These are phyloP conservation scores for Fonsecaea nubica DNA, from an alignment of 2,329 filamentous ascomycete species.

Conservation along the genomic window DNA sequence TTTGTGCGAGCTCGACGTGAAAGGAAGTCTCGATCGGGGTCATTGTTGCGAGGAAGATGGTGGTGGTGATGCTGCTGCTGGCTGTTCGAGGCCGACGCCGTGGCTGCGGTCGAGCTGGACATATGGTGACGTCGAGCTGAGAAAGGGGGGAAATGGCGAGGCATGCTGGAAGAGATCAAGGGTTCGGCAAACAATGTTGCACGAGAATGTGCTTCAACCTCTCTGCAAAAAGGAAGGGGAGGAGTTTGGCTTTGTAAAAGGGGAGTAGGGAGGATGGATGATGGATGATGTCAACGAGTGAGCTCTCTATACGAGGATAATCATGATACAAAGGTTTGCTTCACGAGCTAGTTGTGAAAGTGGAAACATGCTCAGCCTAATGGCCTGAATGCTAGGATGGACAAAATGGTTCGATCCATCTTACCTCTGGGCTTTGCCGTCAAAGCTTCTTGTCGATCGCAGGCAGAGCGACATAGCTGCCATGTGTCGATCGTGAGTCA, in stretches of 20 bases:
- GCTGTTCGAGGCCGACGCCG: constrained; percentile 9
- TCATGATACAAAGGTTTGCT: not conserved
- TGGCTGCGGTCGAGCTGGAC: not conserved
- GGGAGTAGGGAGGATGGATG: not conserved
- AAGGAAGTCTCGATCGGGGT: constrained; percentile 17
- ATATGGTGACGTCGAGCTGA: constrained; percentile 2
- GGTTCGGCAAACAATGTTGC: not conserved
- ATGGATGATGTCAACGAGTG: constrained; percentile 4
- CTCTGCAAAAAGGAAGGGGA: not conserved
- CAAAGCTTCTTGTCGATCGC: constrained; percentile 3
- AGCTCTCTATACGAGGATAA: not conserved
- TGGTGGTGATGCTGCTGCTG: not conserved
- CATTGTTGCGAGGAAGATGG: constrained; percentile 18
- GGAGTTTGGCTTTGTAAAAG: not conserved
- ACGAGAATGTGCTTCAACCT: not conserved
- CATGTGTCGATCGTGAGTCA: not conserved
- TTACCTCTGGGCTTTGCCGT: not conserved
- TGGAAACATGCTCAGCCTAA: not conserved
- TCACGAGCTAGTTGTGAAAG: not conserved
- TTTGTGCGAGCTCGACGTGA: constrained; percentile 5
- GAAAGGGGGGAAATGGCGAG: constrained; percentile 2
- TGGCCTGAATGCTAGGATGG: not conserved
- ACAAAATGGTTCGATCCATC: not conserved
- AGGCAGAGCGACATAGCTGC: not conserved
- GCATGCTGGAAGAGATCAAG: not conserved